Evolutionary conservation across 805 yeast genomes (phyloP).

Genomic region (Clavispora carvajalis): DNA sequence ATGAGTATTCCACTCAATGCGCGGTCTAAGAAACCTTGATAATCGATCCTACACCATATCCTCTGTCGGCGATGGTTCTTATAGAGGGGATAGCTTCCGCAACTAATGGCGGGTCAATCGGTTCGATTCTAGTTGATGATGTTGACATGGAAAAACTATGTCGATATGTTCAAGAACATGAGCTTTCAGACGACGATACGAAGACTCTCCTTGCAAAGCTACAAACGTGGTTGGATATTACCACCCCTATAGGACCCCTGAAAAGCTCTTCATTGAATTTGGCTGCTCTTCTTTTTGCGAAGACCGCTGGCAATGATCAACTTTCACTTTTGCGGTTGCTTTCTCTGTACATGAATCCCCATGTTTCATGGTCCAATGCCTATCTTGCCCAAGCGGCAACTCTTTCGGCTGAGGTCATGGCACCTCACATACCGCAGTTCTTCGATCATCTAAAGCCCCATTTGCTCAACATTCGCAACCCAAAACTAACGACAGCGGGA

Average conservation of each 20-base stretch:
- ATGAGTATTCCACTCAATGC: too few species aligned
- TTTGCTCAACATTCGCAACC: conserved; percentile 2
- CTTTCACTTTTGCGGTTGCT: conserved; percentile 1
- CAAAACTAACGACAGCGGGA: conserved; percentile 3
- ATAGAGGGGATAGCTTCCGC: neutral
- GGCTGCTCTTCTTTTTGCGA: neutral
- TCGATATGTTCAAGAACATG: neutral
- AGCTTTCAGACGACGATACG: neutral
- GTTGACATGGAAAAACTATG: neutral
- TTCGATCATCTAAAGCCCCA: neutral
- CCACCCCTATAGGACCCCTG: neutral
- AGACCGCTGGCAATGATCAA: neutral
- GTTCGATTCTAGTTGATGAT: neutral
- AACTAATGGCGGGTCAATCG: neutral
- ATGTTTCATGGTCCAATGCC: conserved; percentile 25
- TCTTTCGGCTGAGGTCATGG: neutral
- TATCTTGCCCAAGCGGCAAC: conserved; percentile 2
- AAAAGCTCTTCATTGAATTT: neutral
- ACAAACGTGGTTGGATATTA: neutral
- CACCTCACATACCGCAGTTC: neutral
- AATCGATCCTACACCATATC: too few species aligned
- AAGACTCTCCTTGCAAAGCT: neutral
- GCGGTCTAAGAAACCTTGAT: too few species aligned
- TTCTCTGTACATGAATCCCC: conserved; percentile 23
- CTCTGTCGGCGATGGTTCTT: neutral